Evolutionary conservation across 73 alveolate species (phyloP).

Genomic region (Paramecium sonneborni): DNA sequence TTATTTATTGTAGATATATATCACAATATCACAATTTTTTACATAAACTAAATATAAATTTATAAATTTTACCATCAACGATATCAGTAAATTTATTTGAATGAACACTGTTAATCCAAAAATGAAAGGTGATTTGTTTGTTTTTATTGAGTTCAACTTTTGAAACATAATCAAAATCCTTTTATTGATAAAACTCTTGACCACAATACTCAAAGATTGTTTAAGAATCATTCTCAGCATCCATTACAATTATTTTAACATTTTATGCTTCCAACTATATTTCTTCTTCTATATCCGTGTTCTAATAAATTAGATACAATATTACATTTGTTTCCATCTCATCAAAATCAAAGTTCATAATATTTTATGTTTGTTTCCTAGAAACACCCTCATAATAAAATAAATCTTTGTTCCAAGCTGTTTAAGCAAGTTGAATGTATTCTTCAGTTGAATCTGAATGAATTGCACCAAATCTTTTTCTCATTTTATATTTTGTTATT

Average conservation of each 20-base stretch:
- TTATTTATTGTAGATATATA: neutral
- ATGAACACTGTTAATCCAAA: neutral
- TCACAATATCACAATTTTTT: neutral
- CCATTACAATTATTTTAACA: neutral
- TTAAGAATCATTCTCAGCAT: neutral
- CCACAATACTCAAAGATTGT: neutral
- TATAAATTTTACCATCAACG: neutral
- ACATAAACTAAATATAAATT: neutral
- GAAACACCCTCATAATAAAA: neutral
- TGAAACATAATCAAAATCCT: constrained; percentile 2
- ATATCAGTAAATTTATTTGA: neutral
- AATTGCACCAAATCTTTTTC: constrained; percentile 52
- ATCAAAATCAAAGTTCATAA: neutral
- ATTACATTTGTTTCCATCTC: constrained; percentile 10
- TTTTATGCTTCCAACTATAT: neutral
- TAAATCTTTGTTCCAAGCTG: constrained; percentile 17
- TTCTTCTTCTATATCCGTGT: neutral
- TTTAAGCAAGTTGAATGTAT: neutral
- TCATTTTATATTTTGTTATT: constrained; percentile 7
- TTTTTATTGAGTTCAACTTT: neutral
- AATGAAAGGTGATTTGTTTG: neutral
- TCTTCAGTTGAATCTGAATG: constrained; percentile 45
- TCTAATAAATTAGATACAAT: neutral
- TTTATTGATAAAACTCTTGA: neutral
- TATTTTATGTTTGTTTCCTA: neutral